Percentiles rank a stretch among this genome's conserved stretches.
Evolutionary conservation across 495 filamentous ascomycete genomes (phyloP).

Genomic region (Lineolata rhizophorae): DNA sequence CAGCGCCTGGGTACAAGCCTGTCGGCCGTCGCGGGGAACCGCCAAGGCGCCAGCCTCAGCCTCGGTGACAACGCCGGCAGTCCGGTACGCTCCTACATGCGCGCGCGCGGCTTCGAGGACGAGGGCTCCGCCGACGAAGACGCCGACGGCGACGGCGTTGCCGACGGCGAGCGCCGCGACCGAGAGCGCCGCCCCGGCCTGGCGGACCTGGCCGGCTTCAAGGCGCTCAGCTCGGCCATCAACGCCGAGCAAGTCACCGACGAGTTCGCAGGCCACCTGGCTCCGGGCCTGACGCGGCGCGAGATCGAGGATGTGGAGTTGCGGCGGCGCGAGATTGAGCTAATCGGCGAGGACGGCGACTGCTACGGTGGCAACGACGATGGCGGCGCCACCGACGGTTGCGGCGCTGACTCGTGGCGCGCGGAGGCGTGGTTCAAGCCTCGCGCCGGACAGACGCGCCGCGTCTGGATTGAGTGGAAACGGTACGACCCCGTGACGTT

Average conservation of each 20-base stretch:
- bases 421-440: conserved; percentile 10
- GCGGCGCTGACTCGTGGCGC: too few relatives aligned
- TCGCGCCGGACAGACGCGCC: conserved; percentile 3
- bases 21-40: too few relatives aligned
- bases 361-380: conserved; percentile 5
- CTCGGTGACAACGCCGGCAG: too few relatives aligned
- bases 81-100: conserved; percentile 6
- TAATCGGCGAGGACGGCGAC: conserved; percentile 6
- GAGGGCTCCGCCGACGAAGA: too few relatives aligned
- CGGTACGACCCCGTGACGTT: conserved; percentile 9
- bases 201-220: conserved; percentile 10
- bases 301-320: conserved; percentile 10
- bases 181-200: conserved; percentile 5
- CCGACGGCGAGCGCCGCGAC: conserved; percentile 3
- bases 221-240: conserved; percentile 11
- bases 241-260: conserved; percentile 6
- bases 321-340: conserved; percentile 4
- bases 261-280: conserved; percentile 7
- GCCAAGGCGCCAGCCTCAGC: too few relatives aligned
- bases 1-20: too few relatives aligned
- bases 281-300: conserved; percentile 5
- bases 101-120: too few relatives aligned
- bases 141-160: too few relatives aligned
- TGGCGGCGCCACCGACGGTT: too few relatives aligned
- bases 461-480: conserved; percentile 15